Percentiles rank a stretch among this genome's conserved stretches.
Evolutionary conservation across 208 protist species (phyloP).

Genomic region (Blastocrithidia nonstop): DNA sequence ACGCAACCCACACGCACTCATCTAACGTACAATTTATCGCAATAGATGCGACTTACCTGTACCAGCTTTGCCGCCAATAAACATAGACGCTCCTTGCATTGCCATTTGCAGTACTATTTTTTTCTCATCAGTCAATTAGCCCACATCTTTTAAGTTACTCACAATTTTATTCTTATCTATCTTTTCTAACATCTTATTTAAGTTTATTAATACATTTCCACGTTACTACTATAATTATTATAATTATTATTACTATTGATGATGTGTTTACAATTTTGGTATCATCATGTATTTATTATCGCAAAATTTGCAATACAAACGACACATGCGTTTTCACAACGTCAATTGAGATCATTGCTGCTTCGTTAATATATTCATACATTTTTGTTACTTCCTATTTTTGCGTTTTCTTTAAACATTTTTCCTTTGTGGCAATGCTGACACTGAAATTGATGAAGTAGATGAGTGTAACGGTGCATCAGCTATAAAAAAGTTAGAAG

Average conservation of each 20-base stretch:
- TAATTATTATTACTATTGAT: constrained; percentile 1
- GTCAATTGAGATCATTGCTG: too few species aligned
- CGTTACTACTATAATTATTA: background rate
- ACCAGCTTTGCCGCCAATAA: constrained; percentile 78
- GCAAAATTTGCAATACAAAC: too few species aligned
- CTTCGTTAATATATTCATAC: too few species aligned
- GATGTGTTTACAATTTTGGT: background rate
- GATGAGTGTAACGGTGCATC: too few species aligned
- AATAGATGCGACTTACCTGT: constrained; percentile 83
- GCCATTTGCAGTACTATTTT: constrained; percentile 10
- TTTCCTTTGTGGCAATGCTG: too few species aligned
- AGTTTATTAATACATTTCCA: background rate
- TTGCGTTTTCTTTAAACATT: too few species aligned
- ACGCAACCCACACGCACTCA: constrained; percentile 12
- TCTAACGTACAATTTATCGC: constrained; percentile 36
- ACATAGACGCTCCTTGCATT: constrained; percentile 29
- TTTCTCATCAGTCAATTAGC: background rate
- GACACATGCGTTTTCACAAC: too few species aligned
- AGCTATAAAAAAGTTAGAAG: too few species aligned
- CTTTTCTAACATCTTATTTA: background rate
- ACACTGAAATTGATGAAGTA: too few species aligned
- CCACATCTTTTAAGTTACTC: background rate
- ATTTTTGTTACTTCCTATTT: too few species aligned
- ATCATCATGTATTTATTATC: too few species aligned
- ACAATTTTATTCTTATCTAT: background rate